Evolutionary conservation across 495 filamentous ascomycete genomes (phyloP).

Genomic region (Aspergillus coremiiformis): DNA sequence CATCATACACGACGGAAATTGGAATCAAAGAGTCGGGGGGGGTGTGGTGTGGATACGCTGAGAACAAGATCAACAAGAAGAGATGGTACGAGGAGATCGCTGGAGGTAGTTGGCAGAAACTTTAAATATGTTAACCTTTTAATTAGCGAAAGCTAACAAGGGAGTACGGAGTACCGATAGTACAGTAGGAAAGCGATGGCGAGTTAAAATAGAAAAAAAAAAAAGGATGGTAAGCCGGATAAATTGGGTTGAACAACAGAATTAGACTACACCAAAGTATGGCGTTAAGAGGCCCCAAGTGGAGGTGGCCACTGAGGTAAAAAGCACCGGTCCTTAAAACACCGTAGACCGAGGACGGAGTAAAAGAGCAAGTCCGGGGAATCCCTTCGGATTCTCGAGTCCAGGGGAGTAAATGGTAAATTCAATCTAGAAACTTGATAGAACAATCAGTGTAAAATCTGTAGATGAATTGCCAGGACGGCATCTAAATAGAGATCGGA

Average conservation of each 20-base stretch:
- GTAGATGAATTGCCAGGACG: background rate
- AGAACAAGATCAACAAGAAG: background rate
- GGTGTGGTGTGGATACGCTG: no score
- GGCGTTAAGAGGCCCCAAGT: background rate
- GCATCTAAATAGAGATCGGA: background rate
- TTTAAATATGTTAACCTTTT: background rate
- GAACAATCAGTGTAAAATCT: background rate
- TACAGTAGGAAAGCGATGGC: background rate
- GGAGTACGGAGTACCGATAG: no score
- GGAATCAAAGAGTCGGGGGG: background rate
- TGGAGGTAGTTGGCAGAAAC: background rate
- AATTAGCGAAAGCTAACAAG: no score
- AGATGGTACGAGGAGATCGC: no score
- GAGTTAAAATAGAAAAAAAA: background rate
- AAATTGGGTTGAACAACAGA: background rate
- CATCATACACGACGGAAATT: slow-evolving; percentile 21
- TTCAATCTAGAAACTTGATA: slow-evolving; percentile 4
- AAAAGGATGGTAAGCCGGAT: background rate
- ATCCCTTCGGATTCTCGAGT: background rate
- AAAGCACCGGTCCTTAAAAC: background rate
- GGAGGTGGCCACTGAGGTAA: background rate
- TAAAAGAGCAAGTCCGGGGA: slow-evolving; percentile 19
- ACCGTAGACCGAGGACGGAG: no score
- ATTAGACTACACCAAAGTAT: background rate
- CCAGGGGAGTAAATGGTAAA: background rate